Conservation (phyloP, 2,329 filamentous ascomycete species). For the Keithomyces neogunnii region DNA sequence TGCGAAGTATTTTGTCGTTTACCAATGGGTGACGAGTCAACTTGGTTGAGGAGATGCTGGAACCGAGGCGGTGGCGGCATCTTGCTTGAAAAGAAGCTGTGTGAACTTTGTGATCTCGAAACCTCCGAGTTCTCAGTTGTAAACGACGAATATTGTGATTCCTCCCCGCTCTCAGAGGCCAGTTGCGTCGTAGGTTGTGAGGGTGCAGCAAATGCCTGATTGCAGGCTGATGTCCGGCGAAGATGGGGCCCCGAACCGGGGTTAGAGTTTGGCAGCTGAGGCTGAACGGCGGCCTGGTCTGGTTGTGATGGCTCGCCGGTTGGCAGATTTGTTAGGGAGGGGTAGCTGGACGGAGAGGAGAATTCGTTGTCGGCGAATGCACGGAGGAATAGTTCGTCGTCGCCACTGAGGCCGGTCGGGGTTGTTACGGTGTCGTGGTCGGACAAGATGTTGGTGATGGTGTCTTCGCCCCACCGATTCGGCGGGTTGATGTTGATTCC, state of each 20-base stretch:
- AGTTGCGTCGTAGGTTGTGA: constrained; percentile 13
- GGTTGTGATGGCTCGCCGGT: constrained; percentile 1
- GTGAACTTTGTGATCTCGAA: constrained; percentile 15
- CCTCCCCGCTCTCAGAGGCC: constrained; percentile 9
- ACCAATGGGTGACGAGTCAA: constrained; percentile 7
- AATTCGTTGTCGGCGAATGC: constrained; percentile 21
- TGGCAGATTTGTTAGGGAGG: constrained; percentile 14
- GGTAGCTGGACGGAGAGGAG: constrained; percentile 28
- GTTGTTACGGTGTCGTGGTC: background rate
- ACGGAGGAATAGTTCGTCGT: constrained; percentile 17
- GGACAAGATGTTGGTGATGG: constrained; percentile 2
- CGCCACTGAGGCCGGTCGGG: background rate
- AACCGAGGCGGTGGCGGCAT: constrained; percentile 15
- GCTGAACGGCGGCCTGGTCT: constrained; percentile 4
- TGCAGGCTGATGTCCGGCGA: constrained; percentile 5
- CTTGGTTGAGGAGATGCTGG: background rate
- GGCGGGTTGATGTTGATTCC: constrained; percentile 1
- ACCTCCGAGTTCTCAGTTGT: constrained; percentile 22
- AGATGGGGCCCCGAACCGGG: constrained; percentile 8
- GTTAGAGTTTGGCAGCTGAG: constrained; percentile 3
- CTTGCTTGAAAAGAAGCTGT: constrained; percentile 20
- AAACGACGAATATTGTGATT: constrained; percentile 18
- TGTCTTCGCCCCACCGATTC: constrained; percentile 8
- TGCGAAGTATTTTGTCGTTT: constrained; percentile 19
- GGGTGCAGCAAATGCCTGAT: constrained; percentile 14